Conservation (phyloP, 306 rosid species). For the Glycine latifolia region DNA sequence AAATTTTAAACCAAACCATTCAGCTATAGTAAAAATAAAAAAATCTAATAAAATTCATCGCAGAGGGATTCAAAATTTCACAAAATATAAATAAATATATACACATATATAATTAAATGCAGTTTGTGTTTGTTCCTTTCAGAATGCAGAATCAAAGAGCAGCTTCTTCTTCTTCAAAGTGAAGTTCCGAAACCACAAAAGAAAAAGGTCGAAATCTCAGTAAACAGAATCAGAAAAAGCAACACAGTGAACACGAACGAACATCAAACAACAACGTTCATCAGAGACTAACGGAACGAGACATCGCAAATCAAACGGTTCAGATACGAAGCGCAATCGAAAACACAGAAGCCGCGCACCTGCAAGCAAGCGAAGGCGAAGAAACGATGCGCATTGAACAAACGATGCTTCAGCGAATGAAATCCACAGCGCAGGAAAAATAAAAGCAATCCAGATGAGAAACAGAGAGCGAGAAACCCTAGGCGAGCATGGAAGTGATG, state of each 20-base stretch:
- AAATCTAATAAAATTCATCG: neutral
- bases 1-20: neutral
- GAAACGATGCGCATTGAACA: conserved; percentile 50
- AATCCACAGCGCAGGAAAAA: conserved; percentile 13
- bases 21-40: neutral
- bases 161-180: conserved; percentile 21
- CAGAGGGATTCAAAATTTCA: conserved; percentile 19
- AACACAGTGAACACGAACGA: neutral
- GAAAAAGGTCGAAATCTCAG: conserved; percentile 27
- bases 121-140: conserved; percentile 1
- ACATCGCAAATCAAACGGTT: conserved; percentile 9
- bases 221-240: conserved; percentile 44
- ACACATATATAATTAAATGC: neutral
- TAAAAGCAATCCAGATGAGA: conserved; percentile 34
- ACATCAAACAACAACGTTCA: conserved; percentile 4
- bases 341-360: conserved; percentile 51
- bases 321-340: conserved; percentile 44
- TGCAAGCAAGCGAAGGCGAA: conserved; percentile 27
- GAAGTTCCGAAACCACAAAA: conserved; percentile 17
- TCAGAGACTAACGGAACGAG: neutral
- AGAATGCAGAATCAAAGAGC: conserved; percentile 17
- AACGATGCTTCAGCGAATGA: neutral
- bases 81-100: neutral
- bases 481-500: conserved; percentile 36
- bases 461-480: conserved; percentile 54